Base-by-base conservation (phyloP, 2,329 filamentous ascomycete species). In the Ophiocordyceps camponoti-leonardi region DNA sequence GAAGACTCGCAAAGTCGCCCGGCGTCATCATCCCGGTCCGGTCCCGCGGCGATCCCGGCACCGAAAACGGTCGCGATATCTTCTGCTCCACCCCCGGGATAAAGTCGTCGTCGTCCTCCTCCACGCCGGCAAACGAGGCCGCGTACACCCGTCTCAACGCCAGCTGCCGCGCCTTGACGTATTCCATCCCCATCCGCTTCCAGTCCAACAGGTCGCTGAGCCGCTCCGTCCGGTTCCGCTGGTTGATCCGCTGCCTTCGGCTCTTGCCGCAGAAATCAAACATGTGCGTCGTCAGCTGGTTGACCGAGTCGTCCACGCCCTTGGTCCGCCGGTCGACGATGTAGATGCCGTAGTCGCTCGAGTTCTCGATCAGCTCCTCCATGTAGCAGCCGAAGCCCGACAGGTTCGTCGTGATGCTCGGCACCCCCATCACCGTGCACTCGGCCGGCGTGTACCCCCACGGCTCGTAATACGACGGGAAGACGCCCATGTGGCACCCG, bases 181-280 rank as follows among this genome's bases (percentile, higher is more conserved):
- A 98, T 66, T 98, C 92, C 81, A 96, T 82, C 20, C 92, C 92
- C 92, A 98, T 98, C 44, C 92, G 77, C 75, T 96, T 96, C 92
- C 92, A 98, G 67, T 98, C 92, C 39, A 98, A 73, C 49, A 98
- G 71, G 61, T 98, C 92, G 58, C 87, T 94, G 46, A 98, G 69
- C 43, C 92, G 79, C 70, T 98, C 92, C 0, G 92, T 98, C 46
- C 92, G 79, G 66, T 98, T 98, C 44, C 92, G 79, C 69, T 96
- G 92, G 72, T 98, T 98, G 73, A 98, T 98, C 44, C 92, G 85
- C 65, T 98, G 92, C 49, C 92, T 80, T 47, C 87, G 83, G 64
- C 85, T 94, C 78, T 98, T 98, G 59, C 75, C 75, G 50, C 83
- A 83, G 60, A 95, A 98, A 42, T 96, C 86, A 59, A 81, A 92